These are phyloP conservation scores for Daldinia sp. DNA, from an alignment of 2,329 filamentous ascomycete genomes.

Conservation along the genomic window DNA sequence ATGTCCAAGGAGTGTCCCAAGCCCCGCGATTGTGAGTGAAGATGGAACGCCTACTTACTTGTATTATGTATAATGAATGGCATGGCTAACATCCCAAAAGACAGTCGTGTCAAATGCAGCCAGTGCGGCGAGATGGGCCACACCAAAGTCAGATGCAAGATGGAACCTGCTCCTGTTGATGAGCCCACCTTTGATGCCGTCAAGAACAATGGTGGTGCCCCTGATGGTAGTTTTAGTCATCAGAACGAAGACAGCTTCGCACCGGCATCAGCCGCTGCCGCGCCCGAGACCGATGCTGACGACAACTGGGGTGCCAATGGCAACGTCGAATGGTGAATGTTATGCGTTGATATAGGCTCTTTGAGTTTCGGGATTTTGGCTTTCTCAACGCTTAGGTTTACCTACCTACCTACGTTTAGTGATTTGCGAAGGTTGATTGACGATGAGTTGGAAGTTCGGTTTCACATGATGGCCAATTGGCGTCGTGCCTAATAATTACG, in stretches of 20 bases:
- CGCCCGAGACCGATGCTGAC: neutral
- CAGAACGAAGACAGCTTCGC: neutral
- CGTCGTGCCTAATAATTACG: constrained; percentile 1
- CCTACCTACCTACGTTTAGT: neutral
- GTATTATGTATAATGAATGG: neutral
- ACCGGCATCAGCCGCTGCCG: neutral
- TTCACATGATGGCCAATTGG: constrained; percentile 22
- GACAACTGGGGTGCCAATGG: neutral
- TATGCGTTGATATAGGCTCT: neutral
- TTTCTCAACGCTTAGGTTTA: constrained; percentile 4
- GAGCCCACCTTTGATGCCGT: constrained; percentile 9
- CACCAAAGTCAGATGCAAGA: constrained; percentile 56
- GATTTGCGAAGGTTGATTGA: constrained; percentile 11
- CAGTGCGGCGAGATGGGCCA: constrained; percentile 67
- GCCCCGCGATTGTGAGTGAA: constrained; percentile 64
- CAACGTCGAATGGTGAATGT: constrained; percentile 20
- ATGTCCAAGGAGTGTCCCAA: constrained; percentile 63
- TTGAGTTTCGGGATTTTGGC: constrained; percentile 4
- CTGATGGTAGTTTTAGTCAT: neutral
- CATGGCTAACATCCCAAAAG: constrained; percentile 50
- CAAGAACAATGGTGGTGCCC: neutral
- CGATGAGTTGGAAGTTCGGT: constrained; percentile 16
- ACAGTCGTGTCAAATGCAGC: constrained; percentile 67
- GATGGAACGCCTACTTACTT: neutral
- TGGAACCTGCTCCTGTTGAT: constrained; percentile 37